phyloP scores from a whole-genome alignment of 2,329 filamentous ascomycete genomes.

The Phialocephala sp. region DNA sequence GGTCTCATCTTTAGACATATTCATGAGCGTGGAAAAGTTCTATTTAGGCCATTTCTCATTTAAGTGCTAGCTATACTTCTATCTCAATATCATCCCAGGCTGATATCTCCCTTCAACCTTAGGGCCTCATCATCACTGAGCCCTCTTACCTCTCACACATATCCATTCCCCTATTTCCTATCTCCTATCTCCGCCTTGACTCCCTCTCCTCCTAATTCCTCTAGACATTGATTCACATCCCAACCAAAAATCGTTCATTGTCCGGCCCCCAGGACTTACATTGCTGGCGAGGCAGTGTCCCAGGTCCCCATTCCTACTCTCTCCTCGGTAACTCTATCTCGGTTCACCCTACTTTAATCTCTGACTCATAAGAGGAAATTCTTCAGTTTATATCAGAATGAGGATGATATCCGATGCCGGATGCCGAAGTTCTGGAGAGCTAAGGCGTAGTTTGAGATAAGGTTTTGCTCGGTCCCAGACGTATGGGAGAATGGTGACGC shows the following conservation, averaged over 20 bases:
- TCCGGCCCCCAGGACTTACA: no score
- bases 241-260: no score
- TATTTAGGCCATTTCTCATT: neutral
- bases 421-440: no score
- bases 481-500: neutral
- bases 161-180: neutral
- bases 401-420: no score
- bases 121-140: neutral
- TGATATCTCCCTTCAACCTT: neutral
- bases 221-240: conserved; percentile 4
- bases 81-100: neutral
- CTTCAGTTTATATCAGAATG: no score
- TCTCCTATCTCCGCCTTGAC: neutral
- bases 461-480: neutral
- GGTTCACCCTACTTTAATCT: no score
- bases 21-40: no score
- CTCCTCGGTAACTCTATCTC: no score
- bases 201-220: neutral
- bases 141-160: neutral
- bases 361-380: no score
- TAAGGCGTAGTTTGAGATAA: no score
- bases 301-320: no score
- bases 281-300: neutral
- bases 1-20: no score
- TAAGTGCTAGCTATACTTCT: neutral